Conservation (phyloP, 306 rosid species). For the Vigna nakashimae region DNA sequence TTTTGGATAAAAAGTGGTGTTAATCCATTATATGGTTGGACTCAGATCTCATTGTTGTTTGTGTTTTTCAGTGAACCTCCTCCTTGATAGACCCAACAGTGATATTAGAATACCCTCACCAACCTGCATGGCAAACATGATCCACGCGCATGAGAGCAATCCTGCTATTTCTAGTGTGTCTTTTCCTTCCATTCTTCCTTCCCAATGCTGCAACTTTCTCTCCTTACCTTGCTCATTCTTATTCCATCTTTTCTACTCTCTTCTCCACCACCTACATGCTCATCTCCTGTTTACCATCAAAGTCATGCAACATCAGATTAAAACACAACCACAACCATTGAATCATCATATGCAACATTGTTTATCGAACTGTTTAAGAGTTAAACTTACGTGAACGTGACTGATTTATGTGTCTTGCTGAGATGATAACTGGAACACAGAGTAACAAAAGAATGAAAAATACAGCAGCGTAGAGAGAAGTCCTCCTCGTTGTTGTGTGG, state of each 20-base stretch:
- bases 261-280: not conserved
- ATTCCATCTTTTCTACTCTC: constrained; percentile 4
- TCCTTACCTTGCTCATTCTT: not conserved
- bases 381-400: constrained; percentile 48
- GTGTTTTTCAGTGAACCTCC: too few relatives aligned
- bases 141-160: constrained; percentile 59
- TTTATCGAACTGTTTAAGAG: too few relatives aligned
- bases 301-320: not conserved
- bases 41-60: too few relatives aligned
- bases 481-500: constrained; percentile 45
- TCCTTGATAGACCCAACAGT: too few relatives aligned
- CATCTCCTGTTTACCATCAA: not conserved
- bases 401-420: constrained; percentile 58
- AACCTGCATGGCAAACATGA: constrained; percentile 55
- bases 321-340: too few relatives aligned
- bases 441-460: constrained; percentile 45
- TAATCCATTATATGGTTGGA: too few relatives aligned
- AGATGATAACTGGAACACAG: constrained; percentile 49
- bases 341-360: too few relatives aligned
- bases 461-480: constrained; percentile 29
- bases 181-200: constrained; percentile 15
- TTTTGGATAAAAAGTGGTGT: too few relatives aligned
- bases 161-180: constrained; percentile 37
- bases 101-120: constrained; percentile 13
- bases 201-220: constrained; percentile 2